Conservation (phyloP, 2,329 filamentous ascomycete genomes). For the Helotiales sp. region DNA sequence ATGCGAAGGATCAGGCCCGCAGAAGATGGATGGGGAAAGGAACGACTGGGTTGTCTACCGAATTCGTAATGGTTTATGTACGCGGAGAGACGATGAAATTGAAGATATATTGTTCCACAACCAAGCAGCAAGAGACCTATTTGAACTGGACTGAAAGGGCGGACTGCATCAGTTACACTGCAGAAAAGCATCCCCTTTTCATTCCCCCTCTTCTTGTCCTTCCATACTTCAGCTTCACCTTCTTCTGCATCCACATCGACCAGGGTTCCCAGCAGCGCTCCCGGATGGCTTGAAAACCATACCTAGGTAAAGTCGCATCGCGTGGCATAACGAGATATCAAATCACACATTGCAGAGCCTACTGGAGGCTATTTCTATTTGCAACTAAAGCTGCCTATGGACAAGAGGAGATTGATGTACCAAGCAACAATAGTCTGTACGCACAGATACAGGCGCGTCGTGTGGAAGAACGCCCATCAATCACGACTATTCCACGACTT, state of each 20-base stretch:
- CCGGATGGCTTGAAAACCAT: background rate
- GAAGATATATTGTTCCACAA: constrained; percentile 1
- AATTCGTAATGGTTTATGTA: background rate
- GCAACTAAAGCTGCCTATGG: no score
- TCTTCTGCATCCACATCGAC: background rate
- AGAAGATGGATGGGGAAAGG: background rate
- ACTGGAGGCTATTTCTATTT: no score
- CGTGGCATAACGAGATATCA: constrained; percentile 1
- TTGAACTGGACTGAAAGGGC: background rate
- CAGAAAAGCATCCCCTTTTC: background rate
- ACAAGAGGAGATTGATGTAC: no score
- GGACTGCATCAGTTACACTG: no score
- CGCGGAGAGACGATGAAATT: background rate
- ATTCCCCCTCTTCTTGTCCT: background rate
- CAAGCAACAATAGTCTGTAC: no score
- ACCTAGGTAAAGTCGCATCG: background rate
- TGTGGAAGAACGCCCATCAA: background rate
- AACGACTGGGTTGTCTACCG: background rate
- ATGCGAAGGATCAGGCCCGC: background rate
- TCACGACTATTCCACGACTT: no score
- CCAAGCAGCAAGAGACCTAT: background rate
- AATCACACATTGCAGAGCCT: no score
- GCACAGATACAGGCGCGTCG: background rate
- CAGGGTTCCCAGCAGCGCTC: background rate
- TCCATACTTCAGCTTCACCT: background rate